phyloP scores from a whole-genome alignment of 2,329 filamentous ascomycete genomes.

The Dactylellina haptotyla region DNA sequence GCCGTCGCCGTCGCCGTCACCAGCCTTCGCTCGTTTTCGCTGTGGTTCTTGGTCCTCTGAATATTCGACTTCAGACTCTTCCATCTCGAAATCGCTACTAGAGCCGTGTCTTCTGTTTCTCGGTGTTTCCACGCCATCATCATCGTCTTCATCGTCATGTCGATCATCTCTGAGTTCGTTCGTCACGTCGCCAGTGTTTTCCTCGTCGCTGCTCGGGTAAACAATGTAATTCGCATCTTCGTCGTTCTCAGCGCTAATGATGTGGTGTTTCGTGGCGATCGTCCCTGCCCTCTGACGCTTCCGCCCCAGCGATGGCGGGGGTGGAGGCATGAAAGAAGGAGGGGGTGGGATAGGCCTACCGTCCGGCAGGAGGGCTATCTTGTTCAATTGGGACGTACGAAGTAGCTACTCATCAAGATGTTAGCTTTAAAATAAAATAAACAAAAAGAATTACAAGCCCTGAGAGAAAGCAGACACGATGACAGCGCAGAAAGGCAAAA shows the following conservation, averaged over 20 bases:
- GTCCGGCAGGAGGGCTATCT: conserved; percentile 47
- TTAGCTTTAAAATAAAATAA: neutral
- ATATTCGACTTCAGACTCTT: conserved; percentile 56
- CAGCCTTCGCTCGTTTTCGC: conserved; percentile 59
- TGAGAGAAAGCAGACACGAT: too few relatives aligned
- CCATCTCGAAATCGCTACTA: conserved; percentile 57
- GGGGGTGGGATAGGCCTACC: conserved; percentile 31
- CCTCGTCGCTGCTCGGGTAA: conserved; percentile 48
- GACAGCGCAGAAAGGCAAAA: too few relatives aligned
- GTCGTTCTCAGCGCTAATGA: conserved; percentile 14
- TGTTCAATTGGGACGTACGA: conserved; percentile 46
- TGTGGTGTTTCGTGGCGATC: neutral
- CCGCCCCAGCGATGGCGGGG: conserved; percentile 40
- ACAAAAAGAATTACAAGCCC: neutral
- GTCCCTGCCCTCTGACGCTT: conserved; percentile 39
- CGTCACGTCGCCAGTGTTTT: neutral
- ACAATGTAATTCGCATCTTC: conserved; percentile 48
- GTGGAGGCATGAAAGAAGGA: conserved; percentile 42
- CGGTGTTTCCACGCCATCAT: conserved; percentile 56
- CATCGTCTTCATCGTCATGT: conserved; percentile 60
- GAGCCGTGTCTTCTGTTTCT: conserved; percentile 58
- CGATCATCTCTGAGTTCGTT: neutral
- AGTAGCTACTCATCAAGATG: conserved; percentile 20
- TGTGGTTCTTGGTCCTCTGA: conserved; percentile 60
- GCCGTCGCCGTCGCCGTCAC: conserved; percentile 52